These are phyloP conservation scores for Tulasnella sp. DNA, from an alignment of 768 basidiomycete genomes.

Conservation along the genomic window DNA sequence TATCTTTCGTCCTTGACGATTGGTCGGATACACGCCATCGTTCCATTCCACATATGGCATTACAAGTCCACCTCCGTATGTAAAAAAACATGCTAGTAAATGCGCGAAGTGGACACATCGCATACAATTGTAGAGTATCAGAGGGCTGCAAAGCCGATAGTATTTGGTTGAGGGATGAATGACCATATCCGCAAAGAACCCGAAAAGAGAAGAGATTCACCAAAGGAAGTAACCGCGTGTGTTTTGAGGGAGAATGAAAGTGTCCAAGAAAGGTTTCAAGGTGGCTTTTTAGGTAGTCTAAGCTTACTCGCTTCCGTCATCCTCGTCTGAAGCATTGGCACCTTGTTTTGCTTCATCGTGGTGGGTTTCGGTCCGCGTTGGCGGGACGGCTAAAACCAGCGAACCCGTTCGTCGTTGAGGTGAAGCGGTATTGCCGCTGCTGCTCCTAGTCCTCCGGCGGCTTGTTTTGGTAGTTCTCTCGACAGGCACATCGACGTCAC, in stretches of 20 bases:
- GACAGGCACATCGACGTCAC: not conserved
- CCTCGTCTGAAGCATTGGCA: slow-evolving; percentile 6
- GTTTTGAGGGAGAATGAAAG: not conserved
- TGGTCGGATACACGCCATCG: not conserved
- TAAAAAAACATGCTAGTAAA: not conserved
- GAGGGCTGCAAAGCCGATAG: not conserved
- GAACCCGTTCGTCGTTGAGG: not conserved
- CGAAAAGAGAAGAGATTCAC: not conserved
- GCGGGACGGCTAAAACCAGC: not conserved
- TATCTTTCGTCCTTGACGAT: not conserved
- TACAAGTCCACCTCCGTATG: not conserved
- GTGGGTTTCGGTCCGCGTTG: not conserved
- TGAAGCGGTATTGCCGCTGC: not conserved
- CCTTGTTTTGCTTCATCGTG: not conserved
- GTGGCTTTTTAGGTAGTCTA: not conserved
- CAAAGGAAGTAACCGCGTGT: not conserved
- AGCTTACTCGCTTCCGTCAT: not conserved
- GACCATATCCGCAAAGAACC: not conserved
- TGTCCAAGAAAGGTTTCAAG: slow-evolving; percentile 9
- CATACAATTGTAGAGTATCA: not conserved
- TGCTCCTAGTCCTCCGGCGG: slow-evolving; percentile 1
- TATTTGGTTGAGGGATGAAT: not conserved
- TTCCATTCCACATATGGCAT: not conserved
- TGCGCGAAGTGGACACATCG: not conserved
- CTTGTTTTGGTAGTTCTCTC: not conserved